These are phyloP conservation scores for Exophiala calicioides DNA, from an alignment of 2,329 filamentous ascomycete genomes.

Conservation along the genomic window DNA sequence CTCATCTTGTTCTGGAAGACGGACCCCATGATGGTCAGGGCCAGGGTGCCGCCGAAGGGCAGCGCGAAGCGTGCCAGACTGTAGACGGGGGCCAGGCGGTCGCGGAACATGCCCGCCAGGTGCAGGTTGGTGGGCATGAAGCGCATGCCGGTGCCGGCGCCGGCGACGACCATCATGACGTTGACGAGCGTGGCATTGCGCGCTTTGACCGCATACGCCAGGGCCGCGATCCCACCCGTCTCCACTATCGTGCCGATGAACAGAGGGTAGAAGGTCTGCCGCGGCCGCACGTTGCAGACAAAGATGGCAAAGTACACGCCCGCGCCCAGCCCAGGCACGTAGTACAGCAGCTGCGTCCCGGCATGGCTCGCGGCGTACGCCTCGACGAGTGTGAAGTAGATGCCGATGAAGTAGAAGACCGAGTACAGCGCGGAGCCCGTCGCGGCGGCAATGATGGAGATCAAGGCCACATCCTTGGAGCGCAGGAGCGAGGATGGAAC, in stretches of 20 bases:
- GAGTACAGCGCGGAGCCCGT: constrained; percentile 57
- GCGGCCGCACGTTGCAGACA: constrained; percentile 61
- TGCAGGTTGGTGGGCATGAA: constrained; percentile 67
- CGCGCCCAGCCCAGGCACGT: constrained; percentile 62
- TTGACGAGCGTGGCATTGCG: constrained; percentile 56
- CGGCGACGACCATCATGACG: constrained; percentile 66
- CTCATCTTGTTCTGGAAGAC: constrained; percentile 65
- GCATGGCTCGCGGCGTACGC: constrained; percentile 53
- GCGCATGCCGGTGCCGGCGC: constrained; percentile 63
- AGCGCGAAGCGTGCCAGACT: constrained; percentile 61
- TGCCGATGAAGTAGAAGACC: constrained; percentile 67
- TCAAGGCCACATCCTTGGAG: constrained; percentile 59
- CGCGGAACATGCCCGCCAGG: constrained; percentile 62
- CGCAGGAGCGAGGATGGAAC: constrained; percentile 62
- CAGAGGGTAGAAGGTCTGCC: constrained; percentile 62
- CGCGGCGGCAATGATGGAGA: constrained; percentile 64
- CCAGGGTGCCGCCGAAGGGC: constrained; percentile 65
- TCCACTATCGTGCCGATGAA: constrained; percentile 59
- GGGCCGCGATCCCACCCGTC: constrained; percentile 58
- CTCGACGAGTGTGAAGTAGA: constrained; percentile 67
- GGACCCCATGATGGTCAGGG: constrained; percentile 66
- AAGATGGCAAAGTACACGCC: constrained; percentile 62
- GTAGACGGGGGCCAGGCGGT: constrained; percentile 59
- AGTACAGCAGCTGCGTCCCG: constrained; percentile 62
- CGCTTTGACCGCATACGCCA: constrained; percentile 58